phyloP scores from a whole-genome alignment of 306 rosid species.

The Nissolia schottii region DNA sequence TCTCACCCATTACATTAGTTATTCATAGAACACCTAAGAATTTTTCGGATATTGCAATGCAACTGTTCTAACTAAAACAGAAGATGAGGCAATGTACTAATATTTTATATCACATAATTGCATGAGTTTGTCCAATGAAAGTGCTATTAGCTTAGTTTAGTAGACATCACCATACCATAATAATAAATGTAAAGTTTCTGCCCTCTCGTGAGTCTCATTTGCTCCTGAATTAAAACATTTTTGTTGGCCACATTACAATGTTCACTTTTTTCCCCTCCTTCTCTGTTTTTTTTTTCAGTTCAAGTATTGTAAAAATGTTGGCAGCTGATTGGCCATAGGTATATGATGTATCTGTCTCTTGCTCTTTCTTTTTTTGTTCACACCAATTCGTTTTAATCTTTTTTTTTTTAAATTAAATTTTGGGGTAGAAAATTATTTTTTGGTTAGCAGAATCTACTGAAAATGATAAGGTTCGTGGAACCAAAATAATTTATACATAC shows the following conservation, averaged over 20 bases:
- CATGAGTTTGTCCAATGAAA: not conserved
- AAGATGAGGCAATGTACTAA: not conserved
- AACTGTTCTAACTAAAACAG: slow-evolving; percentile 20
- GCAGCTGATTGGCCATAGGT: not conserved
- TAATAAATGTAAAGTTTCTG: not conserved
- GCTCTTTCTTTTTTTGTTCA: not conserved
- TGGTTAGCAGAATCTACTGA: not conserved
- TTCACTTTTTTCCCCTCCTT: not conserved
- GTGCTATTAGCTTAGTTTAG: not conserved
- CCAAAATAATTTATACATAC: not conserved
- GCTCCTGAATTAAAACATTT: not conserved
- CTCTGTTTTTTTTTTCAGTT: not conserved
- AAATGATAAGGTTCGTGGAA: not conserved
- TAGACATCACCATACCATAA: not conserved
- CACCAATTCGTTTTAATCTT: not conserved
- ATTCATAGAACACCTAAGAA: too few relatives aligned
- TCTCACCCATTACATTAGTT: too few relatives aligned
- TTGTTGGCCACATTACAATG: not conserved
- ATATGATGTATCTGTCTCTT: not conserved
- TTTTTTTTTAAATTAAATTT: not conserved
- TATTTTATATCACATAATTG: not conserved
- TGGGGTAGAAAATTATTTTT: not conserved
- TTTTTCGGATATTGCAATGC: too few relatives aligned
- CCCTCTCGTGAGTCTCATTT: not conserved
- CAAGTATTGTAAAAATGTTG: not conserved